Conservation (phyloP, 345 rosid genomes). For the Clarkia xantiana region DNA sequence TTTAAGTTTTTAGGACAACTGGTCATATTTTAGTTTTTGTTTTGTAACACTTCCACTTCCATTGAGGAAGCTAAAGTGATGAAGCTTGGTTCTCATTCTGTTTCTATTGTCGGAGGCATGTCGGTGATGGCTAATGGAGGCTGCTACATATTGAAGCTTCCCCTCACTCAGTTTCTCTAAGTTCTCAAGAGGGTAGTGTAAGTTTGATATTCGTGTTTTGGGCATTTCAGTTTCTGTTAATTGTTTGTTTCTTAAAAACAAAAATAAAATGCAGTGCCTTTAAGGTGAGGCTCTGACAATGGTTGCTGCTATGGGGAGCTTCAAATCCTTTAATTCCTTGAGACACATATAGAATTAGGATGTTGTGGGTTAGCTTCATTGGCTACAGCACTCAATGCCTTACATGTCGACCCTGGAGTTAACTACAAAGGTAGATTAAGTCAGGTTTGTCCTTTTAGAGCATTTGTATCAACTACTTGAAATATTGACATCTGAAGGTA, state of each 20-base stretch:
- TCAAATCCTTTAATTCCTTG: constrained; percentile 22
- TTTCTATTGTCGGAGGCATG: background rate
- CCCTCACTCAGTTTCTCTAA: background rate
- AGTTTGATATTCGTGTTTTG: background rate
- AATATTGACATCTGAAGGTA: too few relatives aligned
- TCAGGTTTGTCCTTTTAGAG: too few relatives aligned
- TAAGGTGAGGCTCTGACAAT: constrained; percentile 20
- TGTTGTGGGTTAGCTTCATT: constrained; percentile 31
- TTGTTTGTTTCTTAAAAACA: too few relatives aligned
- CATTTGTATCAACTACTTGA: background rate
- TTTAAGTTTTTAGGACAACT: too few relatives aligned
- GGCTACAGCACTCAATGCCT: constrained; percentile 30
- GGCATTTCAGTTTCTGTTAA: too few relatives aligned
- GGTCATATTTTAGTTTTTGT: too few relatives aligned
- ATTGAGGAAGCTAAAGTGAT: too few relatives aligned
- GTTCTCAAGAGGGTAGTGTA: background rate
- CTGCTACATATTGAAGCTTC: background rate
- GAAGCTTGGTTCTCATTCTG: background rate
- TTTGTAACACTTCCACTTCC: too few relatives aligned
- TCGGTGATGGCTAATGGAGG: background rate
- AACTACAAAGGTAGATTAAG: constrained; percentile 31
- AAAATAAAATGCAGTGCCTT: constrained; percentile 24
- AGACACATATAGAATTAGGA: constrained; percentile 37
- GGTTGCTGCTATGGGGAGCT: constrained; percentile 24
- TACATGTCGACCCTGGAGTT: constrained; percentile 26